Evolutionary conservation across 192 early-diverging fungal species (phyloP), one percentile per base, ranked within the genome.

Genomic region (Gaertneriomyces sp.): DNA sequence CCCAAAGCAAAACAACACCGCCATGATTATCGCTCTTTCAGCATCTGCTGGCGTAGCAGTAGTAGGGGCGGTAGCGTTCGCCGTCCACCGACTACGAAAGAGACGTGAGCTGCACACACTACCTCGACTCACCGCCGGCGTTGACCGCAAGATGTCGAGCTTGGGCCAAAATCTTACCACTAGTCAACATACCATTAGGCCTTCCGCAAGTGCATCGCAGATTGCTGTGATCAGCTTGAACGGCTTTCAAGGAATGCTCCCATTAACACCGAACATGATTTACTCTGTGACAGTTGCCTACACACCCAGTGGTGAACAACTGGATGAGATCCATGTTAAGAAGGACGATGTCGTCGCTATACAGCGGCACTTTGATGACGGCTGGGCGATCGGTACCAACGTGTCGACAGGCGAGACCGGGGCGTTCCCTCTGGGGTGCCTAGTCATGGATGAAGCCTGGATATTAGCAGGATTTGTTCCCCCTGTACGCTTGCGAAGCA

Each of bases 311-410:
- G 83, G 51, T 79, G 85, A 14, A n/a, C 5, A 5, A 33, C 14
- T n/a, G 14, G 92, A 93, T 74, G 92, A 94, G 76, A 75, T 94
- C 53, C 80, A 79, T 49, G 72, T 94, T 25, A 72, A 79, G n/a
- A 61, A 72, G 6, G 89, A 86, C 57, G 92, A 94, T 65, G 80
- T 86, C 61, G 83, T 94, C 6, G 84, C 81, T 38, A 57, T 93
- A 16, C 79, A 83, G 12, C 76, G 82, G 70, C 81, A 81, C 17
- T 95, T 91, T 78, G 90, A 93, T 61, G 93, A 95, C 68, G 93
- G 93, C 6, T 95, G 93, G 93, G 92, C 88, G 16, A 79, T 93
- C 2, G 93, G 93, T 19, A 76, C 85, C 56, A 95, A 93, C 75
- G 65, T 86, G 61, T 81, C 79, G 40, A 89, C 91, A 2, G 81